A percentile compares a stretch with the other conserved stretches of the same genome.
Evolutionary conservation across 2,329 filamentous ascomycete genomes (phyloP).

Genomic region (Nothophaeocryptopus gaeumannii): DNA sequence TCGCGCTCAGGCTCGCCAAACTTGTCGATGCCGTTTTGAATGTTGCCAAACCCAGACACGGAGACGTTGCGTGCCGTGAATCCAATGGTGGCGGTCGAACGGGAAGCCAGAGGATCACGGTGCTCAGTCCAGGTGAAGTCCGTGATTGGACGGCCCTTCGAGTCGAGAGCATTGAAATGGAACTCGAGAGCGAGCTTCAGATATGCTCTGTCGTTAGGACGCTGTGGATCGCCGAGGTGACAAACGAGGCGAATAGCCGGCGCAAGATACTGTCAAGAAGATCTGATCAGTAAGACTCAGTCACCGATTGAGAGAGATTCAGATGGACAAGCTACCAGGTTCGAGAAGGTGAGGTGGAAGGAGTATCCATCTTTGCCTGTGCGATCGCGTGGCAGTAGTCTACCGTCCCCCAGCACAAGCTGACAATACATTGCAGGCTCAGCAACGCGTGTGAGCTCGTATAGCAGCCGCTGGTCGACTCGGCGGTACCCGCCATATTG

Average conservation of each 20-base stretch:
- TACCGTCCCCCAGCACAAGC: constrained; percentile 1
- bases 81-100: background rate
- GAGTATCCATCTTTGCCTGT: background rate
- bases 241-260: constrained; percentile 13
- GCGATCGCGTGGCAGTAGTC: constrained; percentile 5
- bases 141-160: background rate
- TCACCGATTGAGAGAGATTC: background rate
- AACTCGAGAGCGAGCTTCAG: constrained; percentile 13
- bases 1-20: background rate
- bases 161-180: constrained; percentile 14
- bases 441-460: constrained; percentile 10
- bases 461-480: constrained; percentile 14
- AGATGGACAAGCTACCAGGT: constrained; percentile 8
- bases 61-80: constrained; percentile 3
- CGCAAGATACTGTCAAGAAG: constrained; percentile 8
- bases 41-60: constrained; percentile 5
- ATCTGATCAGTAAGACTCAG: background rate
- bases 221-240: background rate
- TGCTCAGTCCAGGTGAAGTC: background rate
- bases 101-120: background rate
- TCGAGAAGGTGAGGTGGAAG: constrained; percentile 14
- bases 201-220: background rate
- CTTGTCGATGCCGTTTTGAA: background rate
- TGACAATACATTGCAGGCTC: constrained; percentile 11
- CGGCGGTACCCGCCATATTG: background rate